These are phyloP conservation scores for Schwanniomyces yamadae DNA, from an alignment of 805 yeast species.

Conservation along the genomic window DNA sequence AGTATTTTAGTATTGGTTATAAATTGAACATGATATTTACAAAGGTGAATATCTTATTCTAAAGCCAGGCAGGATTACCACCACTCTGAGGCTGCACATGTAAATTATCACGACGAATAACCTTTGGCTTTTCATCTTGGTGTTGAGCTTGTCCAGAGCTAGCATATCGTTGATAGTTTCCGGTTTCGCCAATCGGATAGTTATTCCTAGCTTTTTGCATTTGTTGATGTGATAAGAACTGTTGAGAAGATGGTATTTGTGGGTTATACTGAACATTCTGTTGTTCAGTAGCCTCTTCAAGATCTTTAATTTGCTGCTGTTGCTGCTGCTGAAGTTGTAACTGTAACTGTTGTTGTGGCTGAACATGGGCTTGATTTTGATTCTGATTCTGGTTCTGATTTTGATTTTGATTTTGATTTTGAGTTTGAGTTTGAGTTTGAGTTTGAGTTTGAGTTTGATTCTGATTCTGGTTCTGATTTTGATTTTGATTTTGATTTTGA, in stretches of 20 bases:
- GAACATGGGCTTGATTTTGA: not conserved
- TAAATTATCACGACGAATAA: constrained; percentile 7
- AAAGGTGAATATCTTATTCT: not conserved
- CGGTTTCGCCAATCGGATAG: constrained; percentile 5
- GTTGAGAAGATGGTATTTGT: constrained; percentile 18
- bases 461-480: too few relatives aligned
- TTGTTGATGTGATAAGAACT: constrained; percentile 12
- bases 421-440: not conserved
- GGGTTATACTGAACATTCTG: constrained; percentile 11
- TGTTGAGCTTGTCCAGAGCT: constrained; percentile 9
- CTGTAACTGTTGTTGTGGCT: not conserved
- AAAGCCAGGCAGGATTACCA: constrained; percentile 21
- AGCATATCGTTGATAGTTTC: constrained; percentile 7
- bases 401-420: constrained; percentile 1
- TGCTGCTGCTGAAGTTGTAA: not conserved
- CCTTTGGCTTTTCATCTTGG: constrained; percentile 10
- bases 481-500: too few relatives aligned
- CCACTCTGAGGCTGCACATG: constrained; percentile 12
- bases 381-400: too few relatives aligned
- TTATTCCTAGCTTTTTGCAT: constrained; percentile 9
- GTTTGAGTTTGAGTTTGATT: not conserved
- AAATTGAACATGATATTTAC: too few relatives aligned
- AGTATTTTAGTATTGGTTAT: too few relatives aligned
- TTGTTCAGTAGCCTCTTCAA: constrained; percentile 5
- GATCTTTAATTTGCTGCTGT: constrained; percentile 3